Evolutionary conservation across 2,329 filamentous ascomycete genomes (phyloP).

Genomic region (Karstenula rhodostoma): DNA sequence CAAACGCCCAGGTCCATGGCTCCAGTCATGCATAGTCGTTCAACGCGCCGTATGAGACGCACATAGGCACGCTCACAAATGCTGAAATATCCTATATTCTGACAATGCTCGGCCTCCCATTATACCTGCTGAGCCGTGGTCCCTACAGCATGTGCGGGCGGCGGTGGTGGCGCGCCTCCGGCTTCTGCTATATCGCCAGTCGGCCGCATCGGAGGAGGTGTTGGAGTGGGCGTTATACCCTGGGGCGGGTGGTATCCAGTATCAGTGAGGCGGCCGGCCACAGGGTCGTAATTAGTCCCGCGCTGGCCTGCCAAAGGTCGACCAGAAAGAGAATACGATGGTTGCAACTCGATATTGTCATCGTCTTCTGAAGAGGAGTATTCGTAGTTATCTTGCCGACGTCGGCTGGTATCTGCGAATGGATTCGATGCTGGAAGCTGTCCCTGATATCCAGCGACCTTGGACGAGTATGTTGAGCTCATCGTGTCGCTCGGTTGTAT

Average conservation of each 20-base stretch:
- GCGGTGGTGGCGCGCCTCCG: constrained; percentile 28
- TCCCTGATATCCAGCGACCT: constrained; percentile 42
- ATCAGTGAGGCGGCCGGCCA: constrained; percentile 42
- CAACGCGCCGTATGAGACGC: background rate
- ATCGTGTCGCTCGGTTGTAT: constrained; percentile 44
- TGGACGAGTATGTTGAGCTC: constrained; percentile 41
- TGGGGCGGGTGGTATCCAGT: constrained; percentile 46
- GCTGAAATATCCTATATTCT: background rate
- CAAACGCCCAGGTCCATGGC: constrained; percentile 8
- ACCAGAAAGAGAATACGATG: constrained; percentile 31
- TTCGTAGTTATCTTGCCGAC: constrained; percentile 45
- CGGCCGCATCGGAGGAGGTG: constrained; percentile 37
- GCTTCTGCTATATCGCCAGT: constrained; percentile 43
- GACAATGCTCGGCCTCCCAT: background rate
- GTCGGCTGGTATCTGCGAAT: constrained; percentile 33
- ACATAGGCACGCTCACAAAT: background rate
- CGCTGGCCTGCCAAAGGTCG: constrained; percentile 21
- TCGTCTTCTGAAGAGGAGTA: constrained; percentile 52
- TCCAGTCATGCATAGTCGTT: constrained; percentile 1
- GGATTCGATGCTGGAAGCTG: constrained; percentile 46
- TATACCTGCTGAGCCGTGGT: constrained; percentile 41
- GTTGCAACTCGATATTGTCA: constrained; percentile 47
- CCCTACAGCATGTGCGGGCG: constrained; percentile 40
- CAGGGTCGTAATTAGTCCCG: constrained; percentile 41
- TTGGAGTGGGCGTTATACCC: constrained; percentile 41